Base-by-base conservation (phyloP, 768 basidiomycete genomes). In the Glaciozyma antarctica region DNA sequence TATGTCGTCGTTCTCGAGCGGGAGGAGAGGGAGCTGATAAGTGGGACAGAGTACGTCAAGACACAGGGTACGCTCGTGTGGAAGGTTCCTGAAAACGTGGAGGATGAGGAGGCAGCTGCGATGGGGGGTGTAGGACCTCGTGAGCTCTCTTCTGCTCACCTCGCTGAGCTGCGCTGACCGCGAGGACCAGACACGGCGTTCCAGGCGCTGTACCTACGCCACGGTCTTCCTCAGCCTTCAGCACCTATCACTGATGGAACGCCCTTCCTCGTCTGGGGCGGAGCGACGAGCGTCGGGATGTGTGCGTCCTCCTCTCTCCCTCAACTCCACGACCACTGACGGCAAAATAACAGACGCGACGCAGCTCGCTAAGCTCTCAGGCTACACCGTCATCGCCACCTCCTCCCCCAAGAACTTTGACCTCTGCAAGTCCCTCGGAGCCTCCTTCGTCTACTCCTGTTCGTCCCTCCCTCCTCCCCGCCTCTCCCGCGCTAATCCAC, bases 311-410 rank as follows among this genome's bases (percentile, higher is more conserved):
- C 5, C 43, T 16, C 12, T 1, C 0, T 41, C 5, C 19, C 15
- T 12, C 59, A 10, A 21, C 30, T n/a, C 16, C n/a, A 2, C 24
- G 13, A 21, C 2, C 1, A 5, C 10, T 34, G 30, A 7, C 54
- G 21, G 30, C 2, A 2, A 16, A 2, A 10, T 8, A 22, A 22
- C 5, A 67, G 66, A 71, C 48, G 78, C 79, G 0, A 75, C 82
- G 22, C 78, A 80, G 66, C 76, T 82, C 21, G 78, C 79, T 2
- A 77, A 78, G 44, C 72, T 79, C 5, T 70, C 78, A 0, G 82
- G 81, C 21, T 76, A 81, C 63, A 76, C 76, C 30, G 79, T 82
- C 54, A 75, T 80, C 24, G 77, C 81, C 10, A 80, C 80, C 28
- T 77, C 80, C 6, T 81, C 81, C 0, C 74, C 77, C 21, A 68